Percentiles rank a stretch among this genome's conserved stretches.
Evolutionary conservation across 2,329 filamentous ascomycete genomes (phyloP).

Genomic region (Aspergillus neoniger): DNA sequence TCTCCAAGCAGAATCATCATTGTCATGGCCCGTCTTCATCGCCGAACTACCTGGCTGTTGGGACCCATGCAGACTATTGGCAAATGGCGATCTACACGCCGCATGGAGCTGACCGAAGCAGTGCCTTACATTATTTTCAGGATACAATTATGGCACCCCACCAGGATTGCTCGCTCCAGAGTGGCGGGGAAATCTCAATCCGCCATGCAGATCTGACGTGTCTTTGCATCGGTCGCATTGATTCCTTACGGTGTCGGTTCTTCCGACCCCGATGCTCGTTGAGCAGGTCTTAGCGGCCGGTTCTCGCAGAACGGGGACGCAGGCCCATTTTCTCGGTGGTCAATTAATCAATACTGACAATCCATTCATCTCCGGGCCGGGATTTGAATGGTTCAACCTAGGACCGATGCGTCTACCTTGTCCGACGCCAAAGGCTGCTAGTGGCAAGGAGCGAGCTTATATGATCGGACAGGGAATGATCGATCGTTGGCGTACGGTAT

Average conservation of each 20-base stretch:
- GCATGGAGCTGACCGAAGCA: not conserved
- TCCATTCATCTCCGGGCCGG: too few species aligned
- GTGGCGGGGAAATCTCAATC: not conserved
- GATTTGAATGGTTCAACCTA: too few species aligned
- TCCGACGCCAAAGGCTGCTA: too few species aligned
- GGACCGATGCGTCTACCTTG: too few species aligned
- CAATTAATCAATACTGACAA: too few species aligned
- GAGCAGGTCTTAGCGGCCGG: too few species aligned
- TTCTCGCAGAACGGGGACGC: too few species aligned
- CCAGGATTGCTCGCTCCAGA: not conserved
- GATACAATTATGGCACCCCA: not conserved
- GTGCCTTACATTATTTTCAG: not conserved
- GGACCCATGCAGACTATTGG: not conserved
- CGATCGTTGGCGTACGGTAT: too few species aligned
- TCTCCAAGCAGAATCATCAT: too few species aligned
- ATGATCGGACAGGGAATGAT: too few species aligned
- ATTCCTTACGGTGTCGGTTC: not conserved
- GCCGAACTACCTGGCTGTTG: not conserved
- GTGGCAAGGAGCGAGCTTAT: too few species aligned
- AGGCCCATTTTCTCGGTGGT: too few species aligned
- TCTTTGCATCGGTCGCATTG: not conserved
- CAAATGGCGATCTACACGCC: not conserved
- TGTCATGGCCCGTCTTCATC: not conserved
- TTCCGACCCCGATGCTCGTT: not conserved
- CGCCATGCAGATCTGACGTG: slow-evolving; percentile 3